Evolutionary conservation across 2,329 filamentous ascomycete genomes (phyloP).

Genomic region (Westerdykella ornata): DNA sequence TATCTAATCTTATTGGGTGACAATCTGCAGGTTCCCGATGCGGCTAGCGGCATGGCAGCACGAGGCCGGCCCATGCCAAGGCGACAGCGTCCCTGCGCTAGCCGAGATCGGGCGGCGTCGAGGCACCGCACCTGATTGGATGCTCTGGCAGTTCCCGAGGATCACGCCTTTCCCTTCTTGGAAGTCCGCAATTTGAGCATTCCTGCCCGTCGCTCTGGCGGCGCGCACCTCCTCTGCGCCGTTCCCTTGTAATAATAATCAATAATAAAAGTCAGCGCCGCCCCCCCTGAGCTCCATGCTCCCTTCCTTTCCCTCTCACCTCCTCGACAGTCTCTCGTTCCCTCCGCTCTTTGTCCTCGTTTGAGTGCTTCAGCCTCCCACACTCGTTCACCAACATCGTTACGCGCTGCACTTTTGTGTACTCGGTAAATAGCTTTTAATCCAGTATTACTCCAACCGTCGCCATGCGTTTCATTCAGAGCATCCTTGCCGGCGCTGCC

Average conservation of each 20-base stretch:
- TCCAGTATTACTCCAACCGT: conserved; percentile 7
- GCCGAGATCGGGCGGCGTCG: conserved; percentile 11
- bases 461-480: conserved; percentile 48
- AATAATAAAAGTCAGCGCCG: conserved; percentile 23
- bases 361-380: conserved; percentile 14
- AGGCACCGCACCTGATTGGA: conserved; percentile 1
- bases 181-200: conserved; percentile 15
- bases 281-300: conserved; percentile 12
- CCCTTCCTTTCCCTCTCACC: conserved; percentile 14
- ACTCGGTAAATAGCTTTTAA: conserved; percentile 15
- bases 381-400: conserved; percentile 21
- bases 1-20: conserved; percentile 30
- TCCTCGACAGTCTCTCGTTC: conserved; percentile 12
- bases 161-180: conserved; percentile 9
- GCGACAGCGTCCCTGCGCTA: too few relatives aligned
- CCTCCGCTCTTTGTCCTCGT: conserved; percentile 14
- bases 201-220: conserved; percentile 29
- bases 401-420: conserved; percentile 13
- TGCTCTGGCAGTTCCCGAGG: conserved; percentile 4
- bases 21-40: conserved; percentile 11
- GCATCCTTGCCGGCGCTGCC: conserved; percentile 41
- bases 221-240: conserved; percentile 10
- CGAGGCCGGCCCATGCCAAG: too few relatives aligned
- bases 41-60: conserved; percentile 14
- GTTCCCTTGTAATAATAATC: conserved; percentile 9